Percentiles rank a stretch among this genome's conserved stretches.
Evolutionary conservation across 2,329 filamentous ascomycete genomes (phyloP).

Genomic region (Hortaea werneckii): DNA sequence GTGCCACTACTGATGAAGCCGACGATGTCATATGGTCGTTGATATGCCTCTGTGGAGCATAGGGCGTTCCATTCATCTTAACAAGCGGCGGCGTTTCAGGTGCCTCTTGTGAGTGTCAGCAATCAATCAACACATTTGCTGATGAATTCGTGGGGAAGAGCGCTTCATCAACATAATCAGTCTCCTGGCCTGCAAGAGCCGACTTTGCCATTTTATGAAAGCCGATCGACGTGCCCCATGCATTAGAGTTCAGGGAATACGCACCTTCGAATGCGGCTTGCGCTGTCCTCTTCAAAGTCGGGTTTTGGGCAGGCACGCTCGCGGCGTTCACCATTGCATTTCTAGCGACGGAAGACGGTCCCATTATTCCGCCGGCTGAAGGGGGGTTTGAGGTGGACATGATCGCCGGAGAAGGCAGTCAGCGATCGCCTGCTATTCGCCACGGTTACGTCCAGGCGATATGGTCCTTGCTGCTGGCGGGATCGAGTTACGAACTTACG

Average conservation of each 20-base stretch:
- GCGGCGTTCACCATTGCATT: neutral
- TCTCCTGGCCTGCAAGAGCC: neutral
- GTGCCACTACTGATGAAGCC: slow-evolving; percentile 98
- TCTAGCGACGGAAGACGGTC: slow-evolving; percentile 1
- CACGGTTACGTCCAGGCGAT: no score
- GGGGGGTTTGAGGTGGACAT: slow-evolving; percentile 24
- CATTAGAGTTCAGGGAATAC: slow-evolving; percentile 1
- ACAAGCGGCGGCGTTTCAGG: slow-evolving; percentile 20
- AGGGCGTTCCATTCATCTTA: slow-evolving; percentile 30
- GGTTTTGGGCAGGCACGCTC: slow-evolving; percentile 7
- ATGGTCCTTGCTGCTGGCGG: no score
- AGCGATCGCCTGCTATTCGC: neutral
- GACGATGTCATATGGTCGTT: slow-evolving; percentile 86
- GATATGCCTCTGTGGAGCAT: slow-evolving; percentile 69
- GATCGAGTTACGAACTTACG: no score
- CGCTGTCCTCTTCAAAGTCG: slow-evolving; percentile 26
- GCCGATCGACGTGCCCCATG: no score
- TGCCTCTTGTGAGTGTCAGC: slow-evolving; percentile 11
- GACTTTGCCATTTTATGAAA: no score
- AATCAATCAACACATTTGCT: neutral
- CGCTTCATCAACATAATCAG: neutral
- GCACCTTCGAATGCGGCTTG: slow-evolving; percentile 32
- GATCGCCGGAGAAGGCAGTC: neutral
- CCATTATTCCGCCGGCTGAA: slow-evolving; percentile 10
- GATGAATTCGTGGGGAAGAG: neutral